Base-by-base conservation (phyloP, 1,284 basidiomycete genomes). In the Jaminaea rosea region DNA sequence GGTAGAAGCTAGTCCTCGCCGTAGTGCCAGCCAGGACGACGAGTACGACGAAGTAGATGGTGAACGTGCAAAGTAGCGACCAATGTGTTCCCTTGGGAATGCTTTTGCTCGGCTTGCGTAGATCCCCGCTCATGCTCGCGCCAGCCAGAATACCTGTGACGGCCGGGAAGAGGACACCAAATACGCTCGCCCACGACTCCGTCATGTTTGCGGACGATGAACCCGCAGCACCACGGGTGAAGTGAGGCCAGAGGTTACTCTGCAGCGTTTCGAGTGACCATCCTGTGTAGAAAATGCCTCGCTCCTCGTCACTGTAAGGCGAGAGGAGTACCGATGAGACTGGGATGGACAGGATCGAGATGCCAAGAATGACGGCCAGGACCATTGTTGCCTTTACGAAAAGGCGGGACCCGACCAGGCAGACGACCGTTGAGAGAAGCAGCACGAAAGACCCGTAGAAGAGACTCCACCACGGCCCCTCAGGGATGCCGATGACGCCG, bases 21-120 rank as follows among this genome's bases (percentile, higher is more conserved):
- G 70, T 64, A 36, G 71, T 73, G n/a, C 59, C 59, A 1, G 71
- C 69, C 48, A 73, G 61, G 42, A 73, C 50, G 50, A 73, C 45
- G 46, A 73, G 72, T 47, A 50, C 56, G 26, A 60, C n/a, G 4
- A 61, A 54, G 42, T 73, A 73, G 47, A 73, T 49, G 32, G 54
- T 37, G 48, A 72, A 73, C 15, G 71, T 73, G 55, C 70, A 73
- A 21, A 68, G 31, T 15, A 73, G 59, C 41, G 71, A 61, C 50
- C 64, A 69, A 53, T 73, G 72, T 24, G 71, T 73, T 19, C 71
- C 68, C 51, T 73, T 73, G n/a, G 71, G 69, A 26, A 73, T 70
- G 53, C 70, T 72, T 52, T 73, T 73, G 55, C 65, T 68, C 27
- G 71, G 71, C 52, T 73, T 73, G 47, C 71, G 67, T 29, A 73